Percentiles rank a stretch among this genome's conserved stretches.
These are phyloP conservation scores for Mortierella polycephala DNA, from an alignment of 371 early-diverging fungal species.

Conservation along the genomic window DNA sequence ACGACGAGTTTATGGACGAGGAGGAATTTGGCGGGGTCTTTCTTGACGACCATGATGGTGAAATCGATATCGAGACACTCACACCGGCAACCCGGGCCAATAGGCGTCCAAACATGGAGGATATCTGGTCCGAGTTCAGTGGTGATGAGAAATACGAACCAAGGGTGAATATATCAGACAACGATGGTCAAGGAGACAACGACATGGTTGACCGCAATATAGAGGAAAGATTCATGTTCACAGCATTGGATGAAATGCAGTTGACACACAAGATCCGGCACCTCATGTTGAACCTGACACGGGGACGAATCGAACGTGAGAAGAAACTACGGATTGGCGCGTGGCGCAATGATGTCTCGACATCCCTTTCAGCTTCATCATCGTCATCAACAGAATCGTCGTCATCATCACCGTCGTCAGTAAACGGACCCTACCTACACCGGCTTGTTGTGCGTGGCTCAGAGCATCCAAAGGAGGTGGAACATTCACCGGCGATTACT, in stretches of 20 bases:
- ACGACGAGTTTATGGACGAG: background rate
- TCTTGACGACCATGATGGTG: background rate
- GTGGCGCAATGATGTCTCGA: no score
- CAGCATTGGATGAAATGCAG: background rate
- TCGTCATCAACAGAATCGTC: background rate
- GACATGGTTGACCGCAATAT: slow-evolving; percentile 32
- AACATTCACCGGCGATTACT: slow-evolving; percentile 60
- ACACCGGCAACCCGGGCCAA: slow-evolving; percentile 19
- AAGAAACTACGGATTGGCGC: slow-evolving; percentile 20
- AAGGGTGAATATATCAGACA: background rate
- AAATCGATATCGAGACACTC: slow-evolving; percentile 19
- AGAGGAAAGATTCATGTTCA: background rate
- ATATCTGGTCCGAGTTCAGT: slow-evolving; percentile 47
- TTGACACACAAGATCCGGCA: slow-evolving; percentile 37
- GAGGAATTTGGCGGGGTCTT: background rate
- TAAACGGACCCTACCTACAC: slow-evolving; percentile 13
- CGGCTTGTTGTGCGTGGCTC: slow-evolving; percentile 37
- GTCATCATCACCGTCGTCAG: background rate
- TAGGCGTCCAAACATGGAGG: slow-evolving; percentile 13
- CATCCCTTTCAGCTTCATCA: no score
- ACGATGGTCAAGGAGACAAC: slow-evolving; percentile 28
- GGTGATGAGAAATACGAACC: slow-evolving; percentile 51
- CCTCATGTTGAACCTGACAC: slow-evolving; percentile 36
- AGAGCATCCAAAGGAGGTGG: slow-evolving; percentile 59
- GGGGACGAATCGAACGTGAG: slow-evolving; percentile 36